Evolutionary conservation across 768 basidiomycete genomes (phyloP), one percentile per base, ranked within the genome.

Genomic region (Amanita pseudoporphyria): DNA sequence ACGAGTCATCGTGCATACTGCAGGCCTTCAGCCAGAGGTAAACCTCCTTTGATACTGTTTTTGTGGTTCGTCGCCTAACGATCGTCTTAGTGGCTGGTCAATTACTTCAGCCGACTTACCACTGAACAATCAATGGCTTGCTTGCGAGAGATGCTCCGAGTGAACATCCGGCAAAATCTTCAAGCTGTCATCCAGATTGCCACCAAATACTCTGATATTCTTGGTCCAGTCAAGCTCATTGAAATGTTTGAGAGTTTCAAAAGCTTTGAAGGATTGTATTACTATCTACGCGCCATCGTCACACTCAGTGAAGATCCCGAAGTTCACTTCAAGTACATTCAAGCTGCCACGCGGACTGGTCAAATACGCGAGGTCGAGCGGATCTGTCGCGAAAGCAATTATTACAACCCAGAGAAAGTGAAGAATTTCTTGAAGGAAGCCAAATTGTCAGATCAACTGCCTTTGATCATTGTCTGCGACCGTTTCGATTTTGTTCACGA

Each of bases 341-440:
- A 98, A 62, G 96, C 96, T 22, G 96, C 96, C 5, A 95, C 93
- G 1, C 83, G 95, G 22, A 99, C 96, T 24, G 94, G 95, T 36
- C 96, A 98, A 64, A 93, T 99, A 57, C 87, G 96, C 43, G 96
- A 99, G 65, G 96, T 99, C 50, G 96, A 99, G 69, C 92, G 96
- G 40, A 95, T 99, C 61, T 97, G 94, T 63, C 77, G 96, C 47
- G 96, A 99, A 71, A 92, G 88, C 66, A 97, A 98, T 69, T 75
- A 73, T 69, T 98, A 98, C 77, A 97, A 94, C 67, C 90, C 96
- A 1, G 96, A 99, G 73, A 99, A 99, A 69, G 96, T 98, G 78
- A 98, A 99, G 78, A 99, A 99, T 70, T 98, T 97, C 84, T 81
- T 97, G 66, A 97, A 97, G 68, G 96, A 99, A 63, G 94, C 96